A percentile compares a stretch with the other conserved stretches of the same genome.
phyloP scores from a whole-genome alignment of 2,329 filamentous ascomycete species.

The Exophiala oligosperma region DNA sequence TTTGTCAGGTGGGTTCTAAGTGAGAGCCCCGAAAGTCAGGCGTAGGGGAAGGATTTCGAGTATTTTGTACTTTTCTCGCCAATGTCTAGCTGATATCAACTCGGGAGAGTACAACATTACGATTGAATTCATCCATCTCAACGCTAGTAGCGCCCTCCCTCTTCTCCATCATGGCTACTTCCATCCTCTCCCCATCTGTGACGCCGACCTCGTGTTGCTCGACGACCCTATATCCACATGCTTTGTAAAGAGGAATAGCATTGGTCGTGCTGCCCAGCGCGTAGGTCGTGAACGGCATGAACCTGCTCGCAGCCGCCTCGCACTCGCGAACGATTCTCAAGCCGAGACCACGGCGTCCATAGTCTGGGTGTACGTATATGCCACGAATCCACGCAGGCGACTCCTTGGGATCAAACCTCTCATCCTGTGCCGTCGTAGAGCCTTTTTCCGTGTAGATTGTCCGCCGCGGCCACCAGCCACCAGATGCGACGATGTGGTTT shows the following conservation, averaged over 20 bases:
- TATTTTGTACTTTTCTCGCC: not conserved
- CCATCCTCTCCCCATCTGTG: not conserved
- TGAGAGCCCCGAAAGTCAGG: not conserved
- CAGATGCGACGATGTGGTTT: not conserved
- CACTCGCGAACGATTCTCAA: not conserved
- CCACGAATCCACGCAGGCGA: not conserved
- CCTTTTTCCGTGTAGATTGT: not conserved
- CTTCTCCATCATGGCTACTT: not conserved
- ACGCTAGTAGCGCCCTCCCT: not conserved
- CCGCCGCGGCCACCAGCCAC: not conserved
- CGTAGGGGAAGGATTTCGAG: not conserved
- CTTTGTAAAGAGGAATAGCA: not conserved
- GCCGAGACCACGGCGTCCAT: not conserved
- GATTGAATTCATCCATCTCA: not conserved
- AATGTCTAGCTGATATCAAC: not conserved
- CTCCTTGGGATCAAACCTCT: not conserved
- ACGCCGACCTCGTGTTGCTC: not conserved
- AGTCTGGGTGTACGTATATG: not conserved
- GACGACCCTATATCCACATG: not conserved
- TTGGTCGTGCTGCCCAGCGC: not conserved
- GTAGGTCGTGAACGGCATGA: not conserved
- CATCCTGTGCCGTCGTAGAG: not conserved
- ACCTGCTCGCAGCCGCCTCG: not conserved
- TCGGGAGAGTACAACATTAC: not conserved
- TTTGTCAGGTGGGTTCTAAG: slow-evolving; percentile 12